A percentile compares a stretch with the other conserved stretches of the same genome.
Evolutionary conservation across 257 asterid species (phyloP).

Genomic region (Parsonsia alboflavescens): DNA sequence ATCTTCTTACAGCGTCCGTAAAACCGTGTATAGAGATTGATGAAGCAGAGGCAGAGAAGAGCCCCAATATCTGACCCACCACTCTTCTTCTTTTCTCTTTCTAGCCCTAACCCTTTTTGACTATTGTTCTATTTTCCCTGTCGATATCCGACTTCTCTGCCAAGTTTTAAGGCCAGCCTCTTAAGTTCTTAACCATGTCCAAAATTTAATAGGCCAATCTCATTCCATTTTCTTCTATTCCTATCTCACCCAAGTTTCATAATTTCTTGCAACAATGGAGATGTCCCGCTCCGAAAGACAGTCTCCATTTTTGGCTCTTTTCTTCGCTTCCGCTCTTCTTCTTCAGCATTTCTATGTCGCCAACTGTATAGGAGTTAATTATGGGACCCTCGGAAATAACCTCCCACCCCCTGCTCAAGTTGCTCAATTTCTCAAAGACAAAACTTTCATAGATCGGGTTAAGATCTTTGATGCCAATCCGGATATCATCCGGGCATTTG

Average conservation of each 20-base stretch:
- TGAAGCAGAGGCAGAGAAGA: too few species aligned
- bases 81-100: neutral
- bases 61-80: too few species aligned
- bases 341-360: conserved; percentile 29
- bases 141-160: neutral
- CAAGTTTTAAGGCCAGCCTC: neutral
- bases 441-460: conserved; percentile 64
- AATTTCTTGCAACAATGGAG: conserved; percentile 16
- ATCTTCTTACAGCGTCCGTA: too few species aligned
- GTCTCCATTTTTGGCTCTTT: conserved; percentile 21
- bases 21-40: too few species aligned
- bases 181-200: neutral
- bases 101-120: neutral
- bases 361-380: conserved; percentile 73
- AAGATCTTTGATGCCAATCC: conserved; percentile 79
- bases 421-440: conserved; percentile 60
- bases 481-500: conserved; percentile 75
- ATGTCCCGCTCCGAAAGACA: conserved; percentile 18
- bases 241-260: neutral
- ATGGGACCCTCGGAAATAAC: conserved; percentile 85
- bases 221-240: neutral
- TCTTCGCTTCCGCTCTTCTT: conserved; percentile 26
- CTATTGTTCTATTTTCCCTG: too few species aligned
- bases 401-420: conserved; percentile 77
- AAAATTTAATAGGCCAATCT: neutral